Evolutionary conservation across 768 basidiomycete species (phyloP), one percentile per base, ranked within the genome.

Genomic region (Mycena filopes): DNA sequence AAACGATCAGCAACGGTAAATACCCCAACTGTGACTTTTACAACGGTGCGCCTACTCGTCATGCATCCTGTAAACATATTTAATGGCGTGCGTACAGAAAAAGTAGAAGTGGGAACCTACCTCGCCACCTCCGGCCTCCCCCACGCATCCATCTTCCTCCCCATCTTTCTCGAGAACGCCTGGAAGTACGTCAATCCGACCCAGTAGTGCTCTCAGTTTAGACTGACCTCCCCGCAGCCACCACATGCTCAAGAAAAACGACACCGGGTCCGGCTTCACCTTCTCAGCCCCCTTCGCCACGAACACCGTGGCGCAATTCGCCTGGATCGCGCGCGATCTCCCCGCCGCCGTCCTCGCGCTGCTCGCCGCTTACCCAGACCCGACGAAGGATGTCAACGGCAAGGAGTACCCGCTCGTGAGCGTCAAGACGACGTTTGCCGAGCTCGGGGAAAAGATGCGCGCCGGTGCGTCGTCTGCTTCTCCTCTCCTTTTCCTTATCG

Each of bases 391-490:
- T 15, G 28, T 55, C 4, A 12, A 11, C 2, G 53, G 53, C 6
- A 54, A 55, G 21, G 25, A 8, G 16, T 63, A 42, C 20, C 60
- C 60, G 10, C 9, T 63, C 15, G 53, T 63, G 0, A 63, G 25
- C 26, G 50, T 5, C 20, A 18, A 2, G 20, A 55, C 28, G 8
- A 12, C 60, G 5, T 54, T 47, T n/a, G 18, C 51, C 9, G 53
- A 63, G 42, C 46, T 48, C 26, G 26, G 26, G 5, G 46, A 13
- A 15, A 25, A 9, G 26, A 48, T 26, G 2, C 26, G 23, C 1
- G 16, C 26, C 9, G 46, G 46, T 48, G 6, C 26, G 11, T 48
- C 5, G 16, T 13, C 11, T 8, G 2, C 4, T 48, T 18, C 46
- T 5, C 28, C 8, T 15, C 13, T 16, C 1, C 15, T 2, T 28